These are phyloP conservation scores for Hanseniaspora gamundiae DNA, from an alignment of 1,139 yeast genomes.

Conservation along the genomic window DNA sequence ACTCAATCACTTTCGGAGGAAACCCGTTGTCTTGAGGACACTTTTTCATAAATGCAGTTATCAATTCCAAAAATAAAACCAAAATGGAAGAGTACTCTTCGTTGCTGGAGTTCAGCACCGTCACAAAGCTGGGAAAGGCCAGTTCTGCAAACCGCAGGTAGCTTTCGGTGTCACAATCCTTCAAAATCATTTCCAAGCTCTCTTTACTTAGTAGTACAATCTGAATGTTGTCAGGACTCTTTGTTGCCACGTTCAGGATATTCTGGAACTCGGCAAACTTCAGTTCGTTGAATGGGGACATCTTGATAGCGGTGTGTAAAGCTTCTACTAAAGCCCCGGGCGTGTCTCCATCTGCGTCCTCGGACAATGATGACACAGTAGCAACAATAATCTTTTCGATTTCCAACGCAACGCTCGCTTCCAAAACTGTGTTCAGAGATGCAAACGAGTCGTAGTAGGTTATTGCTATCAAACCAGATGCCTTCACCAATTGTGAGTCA, in stretches of 20 bases:
- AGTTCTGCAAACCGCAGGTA: constrained; percentile 30
- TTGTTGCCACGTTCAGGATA: constrained; percentile 52
- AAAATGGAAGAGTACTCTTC: constrained; percentile 42
- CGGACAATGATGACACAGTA: constrained; percentile 35
- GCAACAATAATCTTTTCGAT: constrained; percentile 30
- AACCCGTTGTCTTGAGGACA: constrained; percentile 18
- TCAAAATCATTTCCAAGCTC: constrained; percentile 47
- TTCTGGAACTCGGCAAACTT: constrained; percentile 37
- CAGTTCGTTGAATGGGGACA: constrained; percentile 22
- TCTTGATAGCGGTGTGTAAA: constrained; percentile 40
- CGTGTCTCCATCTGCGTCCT: constrained; percentile 71
- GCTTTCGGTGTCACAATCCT: constrained; percentile 32
- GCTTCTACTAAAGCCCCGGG: constrained; percentile 68
- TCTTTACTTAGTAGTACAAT: constrained; percentile 47
- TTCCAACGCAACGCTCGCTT: constrained; percentile 11
- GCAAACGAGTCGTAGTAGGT: constrained; percentile 42
- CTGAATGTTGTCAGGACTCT: constrained; percentile 67
- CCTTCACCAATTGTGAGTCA: constrained; percentile 26
- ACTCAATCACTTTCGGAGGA: constrained; percentile 36
- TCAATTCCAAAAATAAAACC: constrained; percentile 53
- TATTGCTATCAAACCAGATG: constrained; percentile 40
- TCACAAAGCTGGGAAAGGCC: constrained; percentile 21
- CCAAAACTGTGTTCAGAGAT: constrained; percentile 25
- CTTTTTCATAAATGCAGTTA: constrained; percentile 30
- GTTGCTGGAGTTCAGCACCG: constrained; percentile 17